These are phyloP conservation scores for Neurospora sp. DNA, from an alignment of 495 filamentous ascomycete species.

Conservation along the genomic window DNA sequence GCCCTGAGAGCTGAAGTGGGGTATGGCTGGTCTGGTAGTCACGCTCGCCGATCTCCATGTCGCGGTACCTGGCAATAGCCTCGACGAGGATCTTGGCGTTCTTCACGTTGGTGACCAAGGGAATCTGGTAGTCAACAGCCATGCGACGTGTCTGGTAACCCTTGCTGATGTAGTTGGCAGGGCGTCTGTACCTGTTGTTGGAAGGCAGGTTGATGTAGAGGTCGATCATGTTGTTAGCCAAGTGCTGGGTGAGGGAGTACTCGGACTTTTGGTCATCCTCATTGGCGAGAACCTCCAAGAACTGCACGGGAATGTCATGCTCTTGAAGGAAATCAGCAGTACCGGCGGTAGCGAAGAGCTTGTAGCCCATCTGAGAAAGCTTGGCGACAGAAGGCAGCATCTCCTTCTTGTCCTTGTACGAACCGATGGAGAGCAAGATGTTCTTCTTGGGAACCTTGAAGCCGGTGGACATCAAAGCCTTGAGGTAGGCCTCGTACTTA, in stretches of 20 bases:
- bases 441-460: constrained; percentile 97
- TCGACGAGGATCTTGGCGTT: constrained; percentile 97
- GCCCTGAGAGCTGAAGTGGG: constrained; percentile 61
- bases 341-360: constrained; percentile 89
- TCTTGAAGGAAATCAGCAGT: constrained; percentile 93
- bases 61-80: constrained; percentile 79
- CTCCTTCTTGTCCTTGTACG: constrained; percentile 95
- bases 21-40: constrained; percentile 87
- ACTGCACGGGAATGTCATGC: constrained; percentile 81
- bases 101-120: constrained; percentile 96
- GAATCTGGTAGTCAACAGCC: constrained; percentile 98
- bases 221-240: constrained; percentile 95
- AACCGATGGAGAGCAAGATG: constrained; percentile 89
- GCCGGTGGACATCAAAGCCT: constrained; percentile 87
- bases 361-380: constrained; percentile 80
- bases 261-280: constrained; percentile 81
- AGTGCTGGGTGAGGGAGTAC: constrained; percentile 89
- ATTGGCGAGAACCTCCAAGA: constrained; percentile 70
- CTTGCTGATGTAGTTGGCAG: constrained; percentile 96
- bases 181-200: constrained; percentile 90
- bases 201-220: constrained; percentile 97
- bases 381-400: constrained; percentile 88
- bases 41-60: constrained; percentile 66
- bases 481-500: constrained; percentile 96
- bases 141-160: constrained; percentile 92